Evolutionary conservation across 2,329 filamentous ascomycete species (phyloP).

Genomic region (Aphanocladium album): DNA sequence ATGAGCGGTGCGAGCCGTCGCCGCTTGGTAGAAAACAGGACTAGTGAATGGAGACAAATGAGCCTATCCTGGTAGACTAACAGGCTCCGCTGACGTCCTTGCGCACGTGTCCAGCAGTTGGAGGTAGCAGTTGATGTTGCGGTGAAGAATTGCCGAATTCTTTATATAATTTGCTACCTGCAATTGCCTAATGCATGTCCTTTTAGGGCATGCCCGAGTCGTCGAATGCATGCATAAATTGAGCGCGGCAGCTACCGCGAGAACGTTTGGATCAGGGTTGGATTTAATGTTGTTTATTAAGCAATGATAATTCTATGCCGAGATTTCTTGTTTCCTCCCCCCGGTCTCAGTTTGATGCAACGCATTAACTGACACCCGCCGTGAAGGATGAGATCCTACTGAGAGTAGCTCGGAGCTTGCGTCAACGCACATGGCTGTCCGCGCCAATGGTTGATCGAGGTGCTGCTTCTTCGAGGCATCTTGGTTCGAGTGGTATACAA

Average conservation of each 20-base stretch:
- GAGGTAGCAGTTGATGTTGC: not conserved
- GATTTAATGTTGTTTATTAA: not conserved
- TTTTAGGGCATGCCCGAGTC: not conserved
- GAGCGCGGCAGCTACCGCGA: not conserved
- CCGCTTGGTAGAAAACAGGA: slow-evolving; percentile 8
- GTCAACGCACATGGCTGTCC: not conserved
- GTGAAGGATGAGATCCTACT: not conserved
- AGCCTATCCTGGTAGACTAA: slow-evolving; percentile 8
- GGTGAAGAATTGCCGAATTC: slow-evolving; percentile 6
- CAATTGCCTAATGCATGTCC: not conserved
- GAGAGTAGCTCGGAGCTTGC: not conserved
- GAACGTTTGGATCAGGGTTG: not conserved
- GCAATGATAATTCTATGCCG: not conserved
- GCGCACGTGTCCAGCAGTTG: slow-evolving; percentile 11
- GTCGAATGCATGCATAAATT: not conserved
- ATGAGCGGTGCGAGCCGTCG: slow-evolving; percentile 15
- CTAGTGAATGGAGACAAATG: slow-evolving; percentile 10
- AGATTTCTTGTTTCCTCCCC: not conserved
- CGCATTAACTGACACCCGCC: not conserved
- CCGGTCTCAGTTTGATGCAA: not conserved
- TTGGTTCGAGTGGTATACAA: slow-evolving; percentile 1
- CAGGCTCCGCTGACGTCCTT: slow-evolving; percentile 5
- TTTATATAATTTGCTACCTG: not conserved
- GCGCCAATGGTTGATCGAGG: not conserved
- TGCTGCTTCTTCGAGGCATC: not conserved